Conservation (phyloP, 257 asterid species). For the Jacaranda mimosifolia region DNA sequence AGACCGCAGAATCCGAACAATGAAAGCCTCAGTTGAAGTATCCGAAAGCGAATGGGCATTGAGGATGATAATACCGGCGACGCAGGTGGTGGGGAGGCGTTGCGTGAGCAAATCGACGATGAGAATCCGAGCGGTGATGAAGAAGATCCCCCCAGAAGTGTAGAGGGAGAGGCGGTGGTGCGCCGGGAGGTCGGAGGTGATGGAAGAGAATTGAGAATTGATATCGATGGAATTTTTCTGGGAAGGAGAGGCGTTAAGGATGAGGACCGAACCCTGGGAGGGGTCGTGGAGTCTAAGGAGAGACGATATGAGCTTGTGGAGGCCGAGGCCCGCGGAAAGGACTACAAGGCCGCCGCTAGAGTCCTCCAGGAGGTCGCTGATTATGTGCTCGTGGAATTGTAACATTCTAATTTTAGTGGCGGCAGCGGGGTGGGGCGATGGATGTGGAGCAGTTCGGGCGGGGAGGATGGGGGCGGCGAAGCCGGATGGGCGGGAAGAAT, state of each 20-base stretch:
- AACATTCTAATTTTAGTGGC: conserved; percentile 51
- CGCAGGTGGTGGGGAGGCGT: conserved; percentile 70
- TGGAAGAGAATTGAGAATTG: conserved; percentile 57
- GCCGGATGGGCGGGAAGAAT: conserved; percentile 2
- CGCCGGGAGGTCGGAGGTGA: conserved; percentile 79
- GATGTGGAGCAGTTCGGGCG: not conserved
- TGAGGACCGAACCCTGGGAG: conserved; percentile 78
- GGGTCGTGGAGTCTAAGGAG: conserved; percentile 86
- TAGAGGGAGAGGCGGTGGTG: conserved; percentile 77
- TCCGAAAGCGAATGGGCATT: conserved; percentile 89
- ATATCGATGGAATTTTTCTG: conserved; percentile 61
- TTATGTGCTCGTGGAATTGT: conserved; percentile 84
- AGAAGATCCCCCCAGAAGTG: conserved; percentile 74
- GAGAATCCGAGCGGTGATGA: conserved; percentile 84
- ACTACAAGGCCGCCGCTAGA: conserved; percentile 55
- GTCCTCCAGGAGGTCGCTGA: conserved; percentile 56
- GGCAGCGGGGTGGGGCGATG: not conserved
- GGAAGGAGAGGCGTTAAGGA: conserved; percentile 80
- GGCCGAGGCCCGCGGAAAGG: conserved; percentile 86
- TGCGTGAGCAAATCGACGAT: conserved; percentile 89
- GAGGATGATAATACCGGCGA: conserved; percentile 79
- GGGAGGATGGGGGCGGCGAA: not conserved
- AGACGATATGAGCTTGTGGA: conserved; percentile 73
- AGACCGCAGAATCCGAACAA: conserved; percentile 77
- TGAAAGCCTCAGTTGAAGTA: conserved; percentile 83